Conservation (phyloP, 2,329 filamentous ascomycete species). For the Acrocalymma vagum region DNA sequence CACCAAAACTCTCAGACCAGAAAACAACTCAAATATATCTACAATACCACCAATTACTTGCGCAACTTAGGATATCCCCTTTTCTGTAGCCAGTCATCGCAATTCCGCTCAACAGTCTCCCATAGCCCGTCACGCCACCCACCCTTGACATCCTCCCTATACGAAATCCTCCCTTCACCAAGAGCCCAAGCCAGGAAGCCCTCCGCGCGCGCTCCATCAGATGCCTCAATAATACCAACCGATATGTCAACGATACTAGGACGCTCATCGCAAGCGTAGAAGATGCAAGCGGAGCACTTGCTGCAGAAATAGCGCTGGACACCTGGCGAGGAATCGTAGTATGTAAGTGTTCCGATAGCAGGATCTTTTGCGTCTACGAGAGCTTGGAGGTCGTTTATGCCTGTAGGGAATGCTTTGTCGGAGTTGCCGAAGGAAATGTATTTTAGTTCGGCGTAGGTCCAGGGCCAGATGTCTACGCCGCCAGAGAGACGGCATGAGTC, state of each 20-base stretch:
- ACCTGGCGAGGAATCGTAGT: constrained; percentile 54
- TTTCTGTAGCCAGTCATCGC: constrained; percentile 46
- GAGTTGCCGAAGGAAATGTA: constrained; percentile 47
- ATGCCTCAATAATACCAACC: constrained; percentile 54
- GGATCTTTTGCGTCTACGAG: constrained; percentile 48
- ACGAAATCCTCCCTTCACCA: constrained; percentile 34
- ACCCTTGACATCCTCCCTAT: constrained; percentile 43
- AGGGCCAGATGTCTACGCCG: constrained; percentile 56
- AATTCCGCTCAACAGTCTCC: constrained; percentile 39
- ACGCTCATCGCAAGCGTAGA: constrained; percentile 53
- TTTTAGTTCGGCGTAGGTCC: constrained; percentile 54
- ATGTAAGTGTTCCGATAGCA: constrained; percentile 53
- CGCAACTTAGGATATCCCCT: constrained; percentile 46
- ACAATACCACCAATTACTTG: no score
- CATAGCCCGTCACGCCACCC: constrained; percentile 53
- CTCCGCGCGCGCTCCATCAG: constrained; percentile 58
- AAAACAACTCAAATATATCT: no score
- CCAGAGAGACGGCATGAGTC: constrained; percentile 56
- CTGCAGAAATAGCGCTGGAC: constrained; percentile 61
- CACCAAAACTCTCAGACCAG: no score
- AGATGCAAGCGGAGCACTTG: constrained; percentile 57
- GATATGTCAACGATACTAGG: constrained; percentile 55
- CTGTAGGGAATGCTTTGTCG: constrained; percentile 36
- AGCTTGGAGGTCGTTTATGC: constrained; percentile 41
- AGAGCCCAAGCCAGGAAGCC: constrained; percentile 53